Evolutionary conservation across 805 yeast genomes (phyloP), one percentile per base, ranked within the genome.

Genomic region (Lachancea thermotolerans): DNA sequence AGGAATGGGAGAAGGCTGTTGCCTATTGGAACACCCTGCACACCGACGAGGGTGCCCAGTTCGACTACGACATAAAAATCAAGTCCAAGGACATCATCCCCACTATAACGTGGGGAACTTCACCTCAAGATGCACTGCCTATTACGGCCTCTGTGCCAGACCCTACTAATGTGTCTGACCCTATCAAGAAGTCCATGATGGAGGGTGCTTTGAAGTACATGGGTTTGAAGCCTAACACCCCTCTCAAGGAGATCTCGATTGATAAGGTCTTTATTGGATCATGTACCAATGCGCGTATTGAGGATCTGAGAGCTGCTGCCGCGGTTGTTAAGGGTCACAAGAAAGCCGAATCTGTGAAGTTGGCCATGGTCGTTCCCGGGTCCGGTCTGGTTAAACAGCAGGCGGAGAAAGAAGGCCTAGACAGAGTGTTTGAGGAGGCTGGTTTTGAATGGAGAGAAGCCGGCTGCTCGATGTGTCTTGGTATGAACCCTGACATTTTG

Each of bases 381-480:
- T 90, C 98, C 18, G 99, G 99, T 54, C 74, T 93, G 50, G 93
- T 93, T 54, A 93, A 91, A 71, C 72, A 73, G 49, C 95, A 87
- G 69, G 99, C 99, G 45, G 99, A 93, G 71, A 74, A 70, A 51
- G 99, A 93, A 72, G 99, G 99, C 43, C 75, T 93, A 47, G 93
- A 93, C 67, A 85, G 86, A 71, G 78, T 93, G 47, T 93, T 93
- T 61, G 79, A 73, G 59, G 87, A 80, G 41, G 97, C 99, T 42
- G 98, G 96, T 16, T 93, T 93, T 63, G 91, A 86, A 57, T 93
- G 99, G 99, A 84, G 99, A 74, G 99, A 93, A 72, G 98, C 99
- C 54, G 99, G 99, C 50, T 93, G 99, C 72, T 91, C 98, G 35
- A 93, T 93, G 99, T 93, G 99, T 73, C 77, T 93, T 43, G 99